Evolutionary conservation across 805 yeast genomes (phyloP), one percentile per base, ranked within the genome.

Genomic region (Torulaspora quercuum): DNA sequence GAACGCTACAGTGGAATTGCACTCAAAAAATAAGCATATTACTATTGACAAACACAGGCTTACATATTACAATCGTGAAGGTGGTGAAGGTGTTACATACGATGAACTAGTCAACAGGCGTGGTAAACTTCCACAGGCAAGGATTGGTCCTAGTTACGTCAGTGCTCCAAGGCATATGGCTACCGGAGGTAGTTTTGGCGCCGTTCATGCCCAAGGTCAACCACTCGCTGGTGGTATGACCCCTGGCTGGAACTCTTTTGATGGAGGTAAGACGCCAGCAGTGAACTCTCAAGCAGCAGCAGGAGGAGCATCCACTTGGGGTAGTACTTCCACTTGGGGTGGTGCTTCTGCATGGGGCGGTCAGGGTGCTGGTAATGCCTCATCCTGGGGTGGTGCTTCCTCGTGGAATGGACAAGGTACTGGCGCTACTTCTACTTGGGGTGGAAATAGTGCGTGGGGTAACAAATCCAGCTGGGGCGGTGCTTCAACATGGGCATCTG

Each of bases 1-100:
- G 9, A 76, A 74, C 49, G 97, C 97, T 1, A 76, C 97, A 42
- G 85, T 92, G 28, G 98, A 92, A 65, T 72, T 92, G 46, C 97
- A 92, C 61, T 85, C 96, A 17, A 89, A 89, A 49, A 80, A 81
- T 56, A 92, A 90, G 60, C 84, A 83, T 42, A 78, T 89, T 44
- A 85, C 90, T 41, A 84, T 92, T 21, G 81, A 79, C 51, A 89
- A 89, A 55, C 72, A 75, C 21, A 85, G 81, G 55, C 70, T 92
- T 52, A 74, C 86, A 46, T 90, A 87, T 52, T 75, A 73, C 37
- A 75, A 82, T 32, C 79, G 59, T 44, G 66, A 76, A 39, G 67
- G 75, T 34, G 87, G 87, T 30, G 78, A 72, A 46, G 73, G 86
- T 40, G 70, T 82, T 26, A 82, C 95, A 12, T 87, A 85, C 57